Evolutionary conservation across 257 asterid species (phyloP).

Genomic region (Solanum bukasovii): DNA sequence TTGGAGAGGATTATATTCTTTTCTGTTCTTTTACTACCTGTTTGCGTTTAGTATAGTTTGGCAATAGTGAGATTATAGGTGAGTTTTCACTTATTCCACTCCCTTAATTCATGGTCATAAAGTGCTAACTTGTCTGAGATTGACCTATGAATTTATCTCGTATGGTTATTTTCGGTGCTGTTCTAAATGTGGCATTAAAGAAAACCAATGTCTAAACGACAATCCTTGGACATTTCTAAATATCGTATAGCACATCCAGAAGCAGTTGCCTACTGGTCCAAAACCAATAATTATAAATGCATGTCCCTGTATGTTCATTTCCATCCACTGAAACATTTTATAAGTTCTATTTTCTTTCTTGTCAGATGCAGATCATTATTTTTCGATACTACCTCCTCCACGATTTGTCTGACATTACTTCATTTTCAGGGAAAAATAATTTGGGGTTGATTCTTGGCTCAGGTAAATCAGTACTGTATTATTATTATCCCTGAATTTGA

Average conservation of each 20-base stretch:
- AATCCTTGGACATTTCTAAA: background rate
- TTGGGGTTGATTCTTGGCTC: background rate
- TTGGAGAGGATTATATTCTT: background rate
- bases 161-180: constrained; percentile 22
- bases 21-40: background rate
- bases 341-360: background rate
- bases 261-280: background rate
- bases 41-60: background rate
- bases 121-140: background rate
- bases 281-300: background rate
- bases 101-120: constrained; percentile 2
- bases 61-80: background rate
- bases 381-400: background rate
- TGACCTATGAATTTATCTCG: constrained; percentile 5
- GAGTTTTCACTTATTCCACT: background rate
- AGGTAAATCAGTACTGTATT: constrained; percentile 5
- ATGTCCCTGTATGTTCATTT: background rate
- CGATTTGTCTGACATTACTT: background rate
- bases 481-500: background rate
- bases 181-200: constrained; percentile 8
- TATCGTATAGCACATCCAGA: background rate
- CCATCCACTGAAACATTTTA: background rate
- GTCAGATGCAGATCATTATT: background rate
- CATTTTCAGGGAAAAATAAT: background rate
- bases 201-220: constrained; percentile 12